Conservation (phyloP, 768 basidiomycete genomes). For the Termitomyces sp. region DNA sequence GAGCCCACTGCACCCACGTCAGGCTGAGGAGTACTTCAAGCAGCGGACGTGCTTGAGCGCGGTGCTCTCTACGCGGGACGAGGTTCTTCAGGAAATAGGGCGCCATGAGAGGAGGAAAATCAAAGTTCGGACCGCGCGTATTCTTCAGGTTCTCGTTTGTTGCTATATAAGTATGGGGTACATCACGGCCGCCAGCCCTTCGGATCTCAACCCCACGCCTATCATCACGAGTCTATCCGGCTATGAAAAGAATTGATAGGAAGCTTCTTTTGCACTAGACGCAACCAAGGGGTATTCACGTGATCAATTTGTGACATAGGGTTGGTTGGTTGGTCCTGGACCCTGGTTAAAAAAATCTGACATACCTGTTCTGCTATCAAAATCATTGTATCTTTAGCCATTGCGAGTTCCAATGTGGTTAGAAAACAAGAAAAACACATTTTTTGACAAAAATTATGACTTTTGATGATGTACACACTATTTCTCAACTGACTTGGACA, state of each 20-base stretch:
- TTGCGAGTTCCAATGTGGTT: too few relatives aligned
- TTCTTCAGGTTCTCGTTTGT: neutral
- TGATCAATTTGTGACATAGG: too few relatives aligned
- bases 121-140: neutral
- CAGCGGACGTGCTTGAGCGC: constrained; percentile 33
- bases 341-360: too few relatives aligned
- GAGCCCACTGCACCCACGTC: constrained; percentile 52
- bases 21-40: constrained; percentile 39
- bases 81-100: constrained; percentile 46
- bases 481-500: too few relatives aligned
- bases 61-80: constrained; percentile 44
- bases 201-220: constrained; percentile 9
- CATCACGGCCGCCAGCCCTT: neutral
- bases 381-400: too few relatives aligned
- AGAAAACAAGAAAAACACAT: too few relatives aligned
- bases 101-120: constrained; percentile 34
- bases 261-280: too few relatives aligned
- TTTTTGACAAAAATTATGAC: too few relatives aligned
- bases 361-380: too few relatives aligned
- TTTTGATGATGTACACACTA: too few relatives aligned
- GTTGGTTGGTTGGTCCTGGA: too few relatives aligned
- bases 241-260: neutral
- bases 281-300: too few relatives aligned
- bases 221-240: neutral
- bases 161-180: neutral